A percentile compares a stretch with the other conserved stretches of the same genome.
Conservation (phyloP, 1,284 basidiomycete genomes). For the Neolentinus lepideus region DNA sequence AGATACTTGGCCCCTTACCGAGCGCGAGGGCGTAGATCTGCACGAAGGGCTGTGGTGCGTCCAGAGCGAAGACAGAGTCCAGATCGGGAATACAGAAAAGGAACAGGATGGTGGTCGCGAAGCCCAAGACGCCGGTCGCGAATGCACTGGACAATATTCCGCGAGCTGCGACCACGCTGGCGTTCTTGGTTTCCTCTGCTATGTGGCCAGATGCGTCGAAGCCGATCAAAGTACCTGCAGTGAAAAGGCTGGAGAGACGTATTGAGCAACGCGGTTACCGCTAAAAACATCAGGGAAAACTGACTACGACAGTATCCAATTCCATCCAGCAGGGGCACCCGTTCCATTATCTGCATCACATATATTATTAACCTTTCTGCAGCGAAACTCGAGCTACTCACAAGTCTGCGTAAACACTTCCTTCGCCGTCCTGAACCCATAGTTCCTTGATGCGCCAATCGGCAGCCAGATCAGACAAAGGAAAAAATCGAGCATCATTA, state of each 20-base stretch:
- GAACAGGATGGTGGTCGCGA: constrained; percentile 73
- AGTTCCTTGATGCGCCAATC: constrained; percentile 76
- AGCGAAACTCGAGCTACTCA: constrained; percentile 29
- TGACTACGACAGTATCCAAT: constrained; percentile 78
- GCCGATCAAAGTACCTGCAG: constrained; percentile 77
- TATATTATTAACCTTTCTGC: constrained; percentile 5
- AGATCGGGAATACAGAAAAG: constrained; percentile 81
- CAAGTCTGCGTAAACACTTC: constrained; percentile 81
- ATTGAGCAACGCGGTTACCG: constrained; percentile 5
- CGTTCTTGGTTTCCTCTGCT: constrained; percentile 86
- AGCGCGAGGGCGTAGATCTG: constrained; percentile 76
- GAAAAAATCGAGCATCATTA: constrained; percentile 80
- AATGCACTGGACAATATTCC: constrained; percentile 73
- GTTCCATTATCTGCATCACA: constrained; percentile 69
- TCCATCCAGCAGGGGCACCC: constrained; percentile 78
- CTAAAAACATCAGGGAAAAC: constrained; percentile 11
- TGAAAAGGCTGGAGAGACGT: constrained; percentile 56
- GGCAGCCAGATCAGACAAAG: constrained; percentile 85
- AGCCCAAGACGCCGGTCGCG: constrained; percentile 69
- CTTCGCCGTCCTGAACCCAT: constrained; percentile 72
- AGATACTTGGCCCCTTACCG: constrained; percentile 67
- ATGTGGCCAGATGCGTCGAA: constrained; percentile 88
- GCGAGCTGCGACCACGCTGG: constrained; percentile 70
- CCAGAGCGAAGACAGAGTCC: constrained; percentile 61
- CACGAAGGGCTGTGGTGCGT: constrained; percentile 84